These are phyloP conservation scores for Cryptosporidium canis DNA, from an alignment of 169 alveolate genomes.

Conservation along the genomic window DNA sequence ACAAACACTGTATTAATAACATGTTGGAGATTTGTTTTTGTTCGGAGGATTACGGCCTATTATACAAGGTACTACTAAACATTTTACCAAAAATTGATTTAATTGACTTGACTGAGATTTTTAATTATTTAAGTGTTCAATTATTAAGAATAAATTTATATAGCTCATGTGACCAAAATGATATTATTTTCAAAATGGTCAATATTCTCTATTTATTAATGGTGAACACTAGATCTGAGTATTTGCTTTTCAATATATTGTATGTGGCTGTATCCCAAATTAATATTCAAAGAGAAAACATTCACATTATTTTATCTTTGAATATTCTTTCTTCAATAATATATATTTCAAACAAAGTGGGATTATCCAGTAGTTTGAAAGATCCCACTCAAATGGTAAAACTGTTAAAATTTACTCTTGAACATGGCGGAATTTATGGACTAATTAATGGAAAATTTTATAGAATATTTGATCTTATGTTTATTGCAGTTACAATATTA, in stretches of 20 bases:
- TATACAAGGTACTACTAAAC: not conserved
- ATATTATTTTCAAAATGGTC: not conserved
- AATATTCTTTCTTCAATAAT: not conserved
- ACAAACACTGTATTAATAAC: conserved; percentile 5
- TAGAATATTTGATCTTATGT: conserved; percentile 2
- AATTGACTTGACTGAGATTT: not conserved
- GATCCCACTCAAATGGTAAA: conserved; percentile 19
- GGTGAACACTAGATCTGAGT: conserved; percentile 13
- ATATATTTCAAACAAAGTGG: not conserved
- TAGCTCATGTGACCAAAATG: not conserved
- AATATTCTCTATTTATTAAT: conserved; percentile 3
- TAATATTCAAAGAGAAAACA: not conserved
- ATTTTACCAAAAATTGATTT: conserved; percentile 18
- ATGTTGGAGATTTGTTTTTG: conserved; percentile 26
- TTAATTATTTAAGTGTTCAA: not conserved
- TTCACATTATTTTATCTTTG: not conserved
- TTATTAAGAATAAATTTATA: not conserved
- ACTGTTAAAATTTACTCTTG: conserved; percentile 26
- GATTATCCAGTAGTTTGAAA: not conserved
- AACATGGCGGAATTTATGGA: conserved; percentile 20
- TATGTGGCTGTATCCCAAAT: not conserved
- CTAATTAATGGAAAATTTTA: not conserved
- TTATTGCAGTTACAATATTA: conserved; percentile 7
- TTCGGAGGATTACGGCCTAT: not conserved
- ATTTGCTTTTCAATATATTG: not conserved